Evolutionary conservation across 768 basidiomycete genomes (phyloP), one percentile per base, ranked within the genome.

Genomic region (Mycena galericulata): DNA sequence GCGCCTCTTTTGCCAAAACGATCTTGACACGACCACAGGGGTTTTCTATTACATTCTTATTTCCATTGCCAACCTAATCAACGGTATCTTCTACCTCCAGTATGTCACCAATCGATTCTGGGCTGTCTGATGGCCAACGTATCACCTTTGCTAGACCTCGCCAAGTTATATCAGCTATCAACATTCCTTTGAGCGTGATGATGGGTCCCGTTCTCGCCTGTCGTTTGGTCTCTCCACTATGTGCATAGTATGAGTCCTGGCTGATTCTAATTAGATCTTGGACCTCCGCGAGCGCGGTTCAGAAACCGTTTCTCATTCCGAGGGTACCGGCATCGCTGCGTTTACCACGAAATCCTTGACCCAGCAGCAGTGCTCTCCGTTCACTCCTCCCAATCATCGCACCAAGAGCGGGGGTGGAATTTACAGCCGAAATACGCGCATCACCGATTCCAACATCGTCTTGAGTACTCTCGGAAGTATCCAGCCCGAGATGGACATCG

Each of bases 71-170:
- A 95, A 95, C 81, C 80, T 95, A 82, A 89, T 94, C 76, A 94
- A 94, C 70, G 93, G 93, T 46, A 90, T 94, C 38, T 94, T 94
- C 77, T 94, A 94, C 77, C 86, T 94, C n/a, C 93, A 94, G 92
- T 92, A 72, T 70, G 90, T 62, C 24, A 8, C 12, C 18, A n/a
- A 2, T 38, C 32, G 5, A 40, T 24, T n/a, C n/a, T n/a, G n/a
- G 32, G 9, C 40, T 40, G 7, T 20, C 18, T 51, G 32, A 38
- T 12, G 8, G 32, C 26, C n/a, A 2, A 24, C 45, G 27, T 43
- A 65, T 45, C 68, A n/a, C n/a, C n/a, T n/a, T n/a, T n/a, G 29
- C 55, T 70, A 55, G 70, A 72, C 58, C 36, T 46, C 57, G 72
- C 57, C 71, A 46, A 63, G 46, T 47, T 15, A 27, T 94, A 70